Percentiles rank a stretch among this genome's conserved stretches.
phyloP scores from a whole-genome alignment of 1,284 basidiomycete genomes.

The Boletus semigastroideus region DNA sequence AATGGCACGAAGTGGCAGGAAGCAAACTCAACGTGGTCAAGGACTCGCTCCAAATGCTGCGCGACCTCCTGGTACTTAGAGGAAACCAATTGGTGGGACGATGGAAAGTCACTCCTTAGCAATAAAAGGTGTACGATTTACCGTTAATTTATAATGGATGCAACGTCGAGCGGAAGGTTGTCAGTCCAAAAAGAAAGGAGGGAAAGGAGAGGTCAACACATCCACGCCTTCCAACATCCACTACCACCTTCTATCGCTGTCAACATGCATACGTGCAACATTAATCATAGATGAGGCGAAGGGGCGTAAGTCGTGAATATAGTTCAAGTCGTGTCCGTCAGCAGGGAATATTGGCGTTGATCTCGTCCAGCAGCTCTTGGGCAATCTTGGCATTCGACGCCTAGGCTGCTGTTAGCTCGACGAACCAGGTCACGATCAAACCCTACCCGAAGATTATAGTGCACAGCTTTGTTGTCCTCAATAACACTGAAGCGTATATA shows the following conservation, averaged over 20 bases:
- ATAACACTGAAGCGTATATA: constrained; percentile 80
- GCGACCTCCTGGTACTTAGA: constrained; percentile 82
- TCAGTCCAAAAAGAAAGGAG: constrained; percentile 18
- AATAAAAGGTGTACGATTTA: constrained; percentile 28
- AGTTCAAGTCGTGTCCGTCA: constrained; percentile 20
- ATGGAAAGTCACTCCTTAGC: constrained; percentile 45
- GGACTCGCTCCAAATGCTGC: constrained; percentile 85
- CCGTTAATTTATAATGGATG: constrained; percentile 26
- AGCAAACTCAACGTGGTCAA: constrained; percentile 86
- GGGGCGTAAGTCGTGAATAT: constrained; percentile 16
- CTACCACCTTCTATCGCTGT: constrained; percentile 25
- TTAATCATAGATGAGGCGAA: constrained; percentile 36
- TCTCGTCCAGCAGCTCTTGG: constrained; percentile 54
- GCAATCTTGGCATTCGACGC: constrained; percentile 62
- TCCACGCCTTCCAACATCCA: constrained; percentile 14
- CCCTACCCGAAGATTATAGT: constrained; percentile 78
- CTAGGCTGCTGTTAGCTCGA: constrained; percentile 33
- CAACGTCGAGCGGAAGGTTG: constrained; percentile 1
- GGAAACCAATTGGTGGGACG: constrained; percentile 79
- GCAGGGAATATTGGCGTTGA: constrained; percentile 52
- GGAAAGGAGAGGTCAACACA: constrained; percentile 4
- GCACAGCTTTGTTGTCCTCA: constrained; percentile 60
- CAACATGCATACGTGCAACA: constrained; percentile 36
- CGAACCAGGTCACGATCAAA: constrained; percentile 5
- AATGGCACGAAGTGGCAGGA: constrained; percentile 91